Evolutionary conservation across 2,329 filamentous ascomycete species (phyloP).

Genomic region (Trichoderma koningii): DNA sequence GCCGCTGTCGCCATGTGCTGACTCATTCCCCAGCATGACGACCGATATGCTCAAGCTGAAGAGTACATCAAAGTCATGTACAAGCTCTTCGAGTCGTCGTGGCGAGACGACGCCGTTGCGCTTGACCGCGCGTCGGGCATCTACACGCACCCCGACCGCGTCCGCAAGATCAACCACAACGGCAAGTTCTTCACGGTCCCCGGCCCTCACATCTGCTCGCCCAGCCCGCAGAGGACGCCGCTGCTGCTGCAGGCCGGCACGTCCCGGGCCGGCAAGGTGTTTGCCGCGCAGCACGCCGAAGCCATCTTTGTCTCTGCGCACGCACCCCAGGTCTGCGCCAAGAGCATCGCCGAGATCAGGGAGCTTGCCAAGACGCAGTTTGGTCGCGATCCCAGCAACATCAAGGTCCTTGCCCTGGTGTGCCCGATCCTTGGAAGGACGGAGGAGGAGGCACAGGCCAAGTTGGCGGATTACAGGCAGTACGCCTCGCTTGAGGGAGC

Average conservation of each 20-base stretch:
- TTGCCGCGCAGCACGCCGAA: conserved; percentile 71
- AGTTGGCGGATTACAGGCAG: conserved; percentile 61
- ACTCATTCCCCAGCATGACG: conserved; percentile 55
- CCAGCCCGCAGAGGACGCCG: conserved; percentile 67
- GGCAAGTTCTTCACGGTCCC: conserved; percentile 66
- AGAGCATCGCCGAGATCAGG: conserved; percentile 64
- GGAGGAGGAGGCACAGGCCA: conserved; percentile 65
- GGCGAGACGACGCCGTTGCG: conserved; percentile 66
- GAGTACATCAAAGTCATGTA: conserved; percentile 66
- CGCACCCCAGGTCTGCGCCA: conserved; percentile 61
- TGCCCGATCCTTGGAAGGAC: conserved; percentile 66
- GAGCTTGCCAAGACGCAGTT: conserved; percentile 53
- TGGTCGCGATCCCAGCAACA: conserved; percentile 59
- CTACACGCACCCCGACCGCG: conserved; percentile 55
- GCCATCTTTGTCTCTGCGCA: conserved; percentile 70
- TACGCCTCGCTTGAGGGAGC: conserved; percentile 66
- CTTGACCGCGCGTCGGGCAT: conserved; percentile 59
- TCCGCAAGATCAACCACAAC: conserved; percentile 66
- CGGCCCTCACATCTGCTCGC: conserved; percentile 66
- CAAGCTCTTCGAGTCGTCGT: conserved; percentile 68
- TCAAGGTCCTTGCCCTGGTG: conserved; percentile 69
- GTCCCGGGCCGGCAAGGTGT: conserved; percentile 64
- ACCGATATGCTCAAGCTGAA: conserved; percentile 63
- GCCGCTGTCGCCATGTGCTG: neutral
- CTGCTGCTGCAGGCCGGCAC: conserved; percentile 71